Conservation (phyloP, 768 basidiomycete species). For the Rhodotorula diobovata region DNA sequence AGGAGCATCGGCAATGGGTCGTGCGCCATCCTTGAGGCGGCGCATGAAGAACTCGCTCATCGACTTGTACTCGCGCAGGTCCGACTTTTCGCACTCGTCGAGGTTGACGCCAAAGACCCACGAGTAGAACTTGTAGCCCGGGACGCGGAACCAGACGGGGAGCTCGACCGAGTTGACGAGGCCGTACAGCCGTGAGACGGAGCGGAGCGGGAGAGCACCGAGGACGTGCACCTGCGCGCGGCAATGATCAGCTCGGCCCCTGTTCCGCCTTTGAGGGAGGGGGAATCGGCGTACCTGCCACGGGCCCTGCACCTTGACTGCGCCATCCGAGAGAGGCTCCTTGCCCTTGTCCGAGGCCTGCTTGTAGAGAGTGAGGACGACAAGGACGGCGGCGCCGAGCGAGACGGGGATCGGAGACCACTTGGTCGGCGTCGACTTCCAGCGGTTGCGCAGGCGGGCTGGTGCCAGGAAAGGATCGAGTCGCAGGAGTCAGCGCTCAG, state of each 20-base stretch:
- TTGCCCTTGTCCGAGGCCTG: conserved; percentile 30
- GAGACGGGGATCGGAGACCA: conserved; percentile 86
- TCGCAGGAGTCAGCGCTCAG: background rate
- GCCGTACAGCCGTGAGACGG: conserved; percentile 95
- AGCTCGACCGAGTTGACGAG: conserved; percentile 88
- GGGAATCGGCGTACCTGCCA: conserved; percentile 66
- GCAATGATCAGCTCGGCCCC: background rate
- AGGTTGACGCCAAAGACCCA: conserved; percentile 89
- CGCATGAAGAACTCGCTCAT: conserved; percentile 97
- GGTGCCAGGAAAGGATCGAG: background rate
- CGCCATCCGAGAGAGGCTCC: conserved; percentile 49
- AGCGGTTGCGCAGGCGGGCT: conserved; percentile 60
- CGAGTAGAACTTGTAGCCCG: conserved; percentile 78
- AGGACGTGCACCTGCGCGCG: conserved; percentile 75
- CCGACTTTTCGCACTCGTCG: conserved; percentile 74
- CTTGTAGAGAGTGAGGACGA: conserved; percentile 40
- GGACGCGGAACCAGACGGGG: conserved; percentile 90
- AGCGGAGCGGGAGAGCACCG: conserved; percentile 87
- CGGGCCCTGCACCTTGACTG: conserved; percentile 76
- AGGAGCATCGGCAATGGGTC: conserved; percentile 70
- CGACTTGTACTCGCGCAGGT: conserved; percentile 72
- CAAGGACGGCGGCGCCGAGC: conserved; percentile 42
- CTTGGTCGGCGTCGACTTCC: conserved; percentile 80
- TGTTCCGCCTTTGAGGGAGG: background rate
- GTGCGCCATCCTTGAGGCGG: conserved; percentile 68